Base-by-base conservation (phyloP, 2,329 filamentous ascomycete species). In the Alternaria gansuensis region DNA sequence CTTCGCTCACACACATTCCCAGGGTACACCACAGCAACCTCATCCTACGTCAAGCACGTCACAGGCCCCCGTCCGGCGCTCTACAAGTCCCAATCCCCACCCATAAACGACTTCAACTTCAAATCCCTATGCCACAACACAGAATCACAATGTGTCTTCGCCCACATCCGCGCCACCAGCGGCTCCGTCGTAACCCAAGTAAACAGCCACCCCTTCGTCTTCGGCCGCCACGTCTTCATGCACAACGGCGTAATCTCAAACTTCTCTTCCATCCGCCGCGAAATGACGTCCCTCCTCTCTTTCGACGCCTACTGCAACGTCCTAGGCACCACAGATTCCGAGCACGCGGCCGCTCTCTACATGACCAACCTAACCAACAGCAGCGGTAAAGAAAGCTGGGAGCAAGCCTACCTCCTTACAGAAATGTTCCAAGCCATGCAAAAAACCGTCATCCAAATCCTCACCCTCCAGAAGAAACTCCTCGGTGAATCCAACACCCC, bases 171-270 rank as follows among this genome's bases (percentile, higher is more conserved):
- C 8, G 83, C 83, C 9, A 80, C 79, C 3, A 82, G 79, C 6
- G 82, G 80, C 0, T 82, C 78, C 5, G 75, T 81, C 1, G 81
- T 84, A 26, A 79, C 81, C 2, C 76, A 78, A 14, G 80, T 83
- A 21, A 86, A 85, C 70, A 83, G 81, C 43, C 83, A 86, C 59
- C 84, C 84, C 5, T 86, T 85, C 68, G 77, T 82, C 29, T 85
- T 85, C 51, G 83, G 84, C 13, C 75, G 83, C 36, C 82, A 85
- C 61, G 76, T 78, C 8, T 82, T 85, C 68, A 85, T 86, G 84
- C 84, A 86, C 75, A 85, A 85, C 65, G 84, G 84, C 2, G 79
- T 79, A 14, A 77, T 85, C 33, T 78, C 79, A 10, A 72, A 80
- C 60, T 85, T 85, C 67, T 64, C 74, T 2, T 61, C 70, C 7